Percentiles rank a stretch among this genome's conserved stretches.
These are phyloP conservation scores for Trichoderma simmonsii DNA, from an alignment of 2,329 filamentous ascomycete species.

Conservation along the genomic window DNA sequence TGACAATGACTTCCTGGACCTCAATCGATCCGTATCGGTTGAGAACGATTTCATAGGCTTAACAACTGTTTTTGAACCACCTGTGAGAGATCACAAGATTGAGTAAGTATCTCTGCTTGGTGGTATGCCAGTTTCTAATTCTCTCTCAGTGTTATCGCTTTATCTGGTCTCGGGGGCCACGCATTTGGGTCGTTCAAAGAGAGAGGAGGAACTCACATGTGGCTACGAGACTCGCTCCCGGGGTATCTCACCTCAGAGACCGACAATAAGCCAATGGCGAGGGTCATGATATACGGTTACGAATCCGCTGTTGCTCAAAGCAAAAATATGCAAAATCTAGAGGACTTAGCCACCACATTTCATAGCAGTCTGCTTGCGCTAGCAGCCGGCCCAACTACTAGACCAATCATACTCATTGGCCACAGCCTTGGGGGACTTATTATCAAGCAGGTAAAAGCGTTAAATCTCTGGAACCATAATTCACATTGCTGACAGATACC, in stretches of 20 bases:
- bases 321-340: neutral
- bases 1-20: too few species aligned
- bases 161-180: neutral
- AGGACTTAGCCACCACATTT: neutral
- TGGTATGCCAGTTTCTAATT: neutral
- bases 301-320: neutral
- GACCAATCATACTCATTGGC: neutral
- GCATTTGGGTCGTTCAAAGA: neutral
- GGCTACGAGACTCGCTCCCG: neutral
- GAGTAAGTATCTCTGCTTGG: neutral
- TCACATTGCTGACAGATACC: neutral
- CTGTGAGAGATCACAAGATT: neutral
- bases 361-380: neutral
- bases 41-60: neutral
- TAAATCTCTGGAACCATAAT: neutral
- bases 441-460: neutral
- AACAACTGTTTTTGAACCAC: neutral
- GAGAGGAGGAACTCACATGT: neutral
- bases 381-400: neutral
- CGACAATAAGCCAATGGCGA: neutral
- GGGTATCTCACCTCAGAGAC: neutral
- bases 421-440: constrained; percentile 1
- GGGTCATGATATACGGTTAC: neutral
- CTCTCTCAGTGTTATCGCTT: neutral
- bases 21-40: neutral